These are phyloP conservation scores for Russula virescens DNA, from an alignment of 768 basidiomycete species.

Conservation along the genomic window DNA sequence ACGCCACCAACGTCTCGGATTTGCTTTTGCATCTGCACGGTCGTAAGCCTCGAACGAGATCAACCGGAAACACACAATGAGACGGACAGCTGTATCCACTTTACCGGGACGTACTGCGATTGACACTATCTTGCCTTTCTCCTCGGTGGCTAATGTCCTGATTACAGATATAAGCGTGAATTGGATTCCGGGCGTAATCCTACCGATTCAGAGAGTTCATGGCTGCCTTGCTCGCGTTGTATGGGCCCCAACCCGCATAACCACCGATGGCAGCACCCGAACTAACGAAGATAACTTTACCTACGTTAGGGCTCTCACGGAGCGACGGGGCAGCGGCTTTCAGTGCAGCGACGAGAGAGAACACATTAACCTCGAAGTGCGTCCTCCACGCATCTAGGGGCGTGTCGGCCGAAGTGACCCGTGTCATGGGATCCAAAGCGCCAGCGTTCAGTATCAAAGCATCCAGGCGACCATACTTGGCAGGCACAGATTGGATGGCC, in stretches of 20 bases:
- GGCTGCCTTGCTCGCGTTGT: conserved; percentile 82
- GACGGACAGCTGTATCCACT: conserved; percentile 72
- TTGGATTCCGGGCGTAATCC: neutral
- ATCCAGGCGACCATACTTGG: conserved; percentile 61
- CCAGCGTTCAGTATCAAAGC: conserved; percentile 84
- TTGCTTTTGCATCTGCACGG: conserved; percentile 59
- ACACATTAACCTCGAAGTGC: conserved; percentile 84
- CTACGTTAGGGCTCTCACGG: conserved; percentile 50
- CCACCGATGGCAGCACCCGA: conserved; percentile 76
- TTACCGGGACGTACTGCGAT: conserved; percentile 83
- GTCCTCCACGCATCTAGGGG: conserved; percentile 56
- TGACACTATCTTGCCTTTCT: conserved; percentile 57
- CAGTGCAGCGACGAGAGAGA: conserved; percentile 70
- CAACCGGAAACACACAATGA: neutral
- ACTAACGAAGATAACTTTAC: conserved; percentile 74
- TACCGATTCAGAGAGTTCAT: conserved; percentile 66
- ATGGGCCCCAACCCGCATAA: conserved; percentile 69
- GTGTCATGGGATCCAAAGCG: conserved; percentile 61
- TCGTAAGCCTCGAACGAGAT: conserved; percentile 2
- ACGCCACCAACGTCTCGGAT: conserved; percentile 47
- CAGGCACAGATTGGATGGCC: conserved; percentile 50
- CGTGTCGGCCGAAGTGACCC: conserved; percentile 45
- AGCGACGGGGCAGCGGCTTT: conserved; percentile 64
- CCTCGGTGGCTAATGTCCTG: conserved; percentile 82
- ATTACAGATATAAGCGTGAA: neutral